Conservation (phyloP, 2,329 filamentous ascomycete species). For the Akanthomyces lecanii region DNA sequence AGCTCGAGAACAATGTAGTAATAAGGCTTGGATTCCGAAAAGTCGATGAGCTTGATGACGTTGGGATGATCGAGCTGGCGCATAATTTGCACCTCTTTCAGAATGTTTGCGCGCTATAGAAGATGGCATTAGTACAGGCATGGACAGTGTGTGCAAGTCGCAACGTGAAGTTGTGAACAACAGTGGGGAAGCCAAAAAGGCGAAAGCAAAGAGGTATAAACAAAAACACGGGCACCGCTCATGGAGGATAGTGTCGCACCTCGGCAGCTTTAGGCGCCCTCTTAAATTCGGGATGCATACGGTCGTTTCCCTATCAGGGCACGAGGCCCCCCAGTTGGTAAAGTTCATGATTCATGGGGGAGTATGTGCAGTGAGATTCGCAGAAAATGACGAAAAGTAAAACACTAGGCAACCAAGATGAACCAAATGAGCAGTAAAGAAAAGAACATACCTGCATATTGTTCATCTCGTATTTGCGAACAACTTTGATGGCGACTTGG, state of each 20-base stretch:
- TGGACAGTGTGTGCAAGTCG: not conserved
- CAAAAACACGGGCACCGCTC: slow-evolving; percentile 24
- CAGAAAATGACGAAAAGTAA: slow-evolving; percentile 11
- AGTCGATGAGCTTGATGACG: slow-evolving; percentile 89
- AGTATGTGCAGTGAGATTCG: slow-evolving; percentile 15
- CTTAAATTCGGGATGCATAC: slow-evolving; percentile 94
- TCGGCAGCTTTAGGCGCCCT: slow-evolving; percentile 93
- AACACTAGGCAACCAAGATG: slow-evolving; percentile 22
- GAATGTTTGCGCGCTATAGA: slow-evolving; percentile 85
- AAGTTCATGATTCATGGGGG: slow-evolving; percentile 28
- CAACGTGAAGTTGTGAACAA: not conserved
- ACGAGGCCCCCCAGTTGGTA: slow-evolving; percentile 50
- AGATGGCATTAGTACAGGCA: slow-evolving; percentile 25
- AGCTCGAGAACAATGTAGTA: slow-evolving; percentile 97
- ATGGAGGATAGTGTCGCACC: slow-evolving; percentile 64
- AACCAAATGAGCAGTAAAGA: not conserved
- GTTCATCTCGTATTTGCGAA: slow-evolving; percentile 99
- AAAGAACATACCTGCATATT: slow-evolving; percentile 82
- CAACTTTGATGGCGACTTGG: slow-evolving; percentile 96
- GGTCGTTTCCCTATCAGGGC: slow-evolving; percentile 71
- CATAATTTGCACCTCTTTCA: slow-evolving; percentile 99
- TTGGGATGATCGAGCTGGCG: slow-evolving; percentile 94
- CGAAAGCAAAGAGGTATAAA: not conserved
- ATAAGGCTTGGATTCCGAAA: slow-evolving; percentile 88
- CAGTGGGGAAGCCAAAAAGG: not conserved